These are phyloP conservation scores for Kappamyces sp. DNA, from an alignment of 192 early-diverging fungal species.

Conservation along the genomic window DNA sequence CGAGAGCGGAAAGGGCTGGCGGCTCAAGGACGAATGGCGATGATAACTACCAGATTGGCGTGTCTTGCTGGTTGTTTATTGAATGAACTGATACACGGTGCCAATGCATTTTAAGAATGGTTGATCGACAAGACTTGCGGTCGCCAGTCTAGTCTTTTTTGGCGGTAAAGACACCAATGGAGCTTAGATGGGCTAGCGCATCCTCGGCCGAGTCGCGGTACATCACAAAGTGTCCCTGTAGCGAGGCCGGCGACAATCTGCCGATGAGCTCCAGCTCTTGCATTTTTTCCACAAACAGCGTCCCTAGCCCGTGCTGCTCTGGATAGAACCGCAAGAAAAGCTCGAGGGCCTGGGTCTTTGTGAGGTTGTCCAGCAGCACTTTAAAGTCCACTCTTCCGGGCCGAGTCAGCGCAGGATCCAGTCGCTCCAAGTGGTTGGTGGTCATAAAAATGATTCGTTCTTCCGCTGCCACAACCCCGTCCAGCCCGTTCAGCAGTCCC, in stretches of 20 bases:
- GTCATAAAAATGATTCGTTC: conserved; percentile 73
- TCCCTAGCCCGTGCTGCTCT: conserved; percentile 49
- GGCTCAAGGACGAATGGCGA: conserved; percentile 42
- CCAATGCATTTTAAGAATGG: too few species aligned
- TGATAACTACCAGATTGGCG: conserved; percentile 3
- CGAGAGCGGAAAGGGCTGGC: conserved; percentile 43
- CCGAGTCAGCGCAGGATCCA: conserved; percentile 67
- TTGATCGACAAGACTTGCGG: too few species aligned
- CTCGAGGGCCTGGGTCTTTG: conserved; percentile 46
- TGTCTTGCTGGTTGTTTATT: too few species aligned
- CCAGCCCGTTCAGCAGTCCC: conserved; percentile 69
- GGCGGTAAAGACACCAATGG: too few species aligned
- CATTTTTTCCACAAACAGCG: conserved; percentile 56
- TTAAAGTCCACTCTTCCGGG: conserved; percentile 66
- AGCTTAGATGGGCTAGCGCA: too few species aligned
- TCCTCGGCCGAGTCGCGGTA: conserved; percentile 56
- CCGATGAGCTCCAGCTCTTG: background rate
- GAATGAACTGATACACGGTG: too few species aligned
- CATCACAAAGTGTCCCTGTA: conserved; percentile 96
- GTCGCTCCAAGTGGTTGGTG: conserved; percentile 61
- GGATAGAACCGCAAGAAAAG: conserved; percentile 68
- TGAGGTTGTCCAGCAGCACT: conserved; percentile 53
- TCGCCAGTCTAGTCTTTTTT: too few species aligned
- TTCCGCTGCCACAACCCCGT: conserved; percentile 66
- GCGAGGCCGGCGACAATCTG: conserved; percentile 68